Evolutionary conservation across 2,329 filamentous ascomycete genomes (phyloP).

Genomic region (Colletotrichum shisoi): DNA sequence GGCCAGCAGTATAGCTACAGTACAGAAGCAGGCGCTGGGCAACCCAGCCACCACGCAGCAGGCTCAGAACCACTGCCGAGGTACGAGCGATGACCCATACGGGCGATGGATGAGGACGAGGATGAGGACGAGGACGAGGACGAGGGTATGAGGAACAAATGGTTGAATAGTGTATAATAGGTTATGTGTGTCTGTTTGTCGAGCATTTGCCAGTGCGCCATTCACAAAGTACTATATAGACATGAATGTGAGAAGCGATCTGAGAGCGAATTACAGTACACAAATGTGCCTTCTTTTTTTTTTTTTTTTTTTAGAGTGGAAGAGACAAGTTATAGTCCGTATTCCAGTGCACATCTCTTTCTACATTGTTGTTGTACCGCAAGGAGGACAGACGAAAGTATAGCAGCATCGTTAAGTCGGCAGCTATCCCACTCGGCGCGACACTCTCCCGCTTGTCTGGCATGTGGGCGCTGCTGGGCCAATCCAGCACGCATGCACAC

Average conservation of each 20-base stretch:
- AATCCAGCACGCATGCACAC: not conserved
- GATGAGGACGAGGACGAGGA: not conserved
- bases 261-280: constrained; percentile 35
- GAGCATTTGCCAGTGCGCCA: constrained; percentile 34
- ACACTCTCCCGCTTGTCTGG: constrained; percentile 18
- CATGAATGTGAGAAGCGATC: constrained; percentile 28
- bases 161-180: constrained; percentile 38
- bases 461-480: not conserved
- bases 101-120: not conserved
- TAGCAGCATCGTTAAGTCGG: not conserved
- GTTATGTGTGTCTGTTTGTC: constrained; percentile 17
- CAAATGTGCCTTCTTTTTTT: constrained; percentile 2
- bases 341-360: too few relatives aligned
- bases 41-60: constrained; percentile 22
- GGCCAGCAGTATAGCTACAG: constrained; percentile 46
- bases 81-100: constrained; percentile 47
- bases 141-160: constrained; percentile 21
- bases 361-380: too few relatives aligned
- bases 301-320: too few relatives aligned
- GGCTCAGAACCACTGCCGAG: constrained; percentile 47
- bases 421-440: constrained; percentile 31
- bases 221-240: constrained; percentile 36
- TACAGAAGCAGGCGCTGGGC: constrained; percentile 28
- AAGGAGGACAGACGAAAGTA: not conserved
- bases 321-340: too few relatives aligned